A percentile compares a stretch with the other conserved stretches of the same genome.
Conservation (phyloP, 2,329 filamentous ascomycete genomes). For the Claviceps africana region DNA sequence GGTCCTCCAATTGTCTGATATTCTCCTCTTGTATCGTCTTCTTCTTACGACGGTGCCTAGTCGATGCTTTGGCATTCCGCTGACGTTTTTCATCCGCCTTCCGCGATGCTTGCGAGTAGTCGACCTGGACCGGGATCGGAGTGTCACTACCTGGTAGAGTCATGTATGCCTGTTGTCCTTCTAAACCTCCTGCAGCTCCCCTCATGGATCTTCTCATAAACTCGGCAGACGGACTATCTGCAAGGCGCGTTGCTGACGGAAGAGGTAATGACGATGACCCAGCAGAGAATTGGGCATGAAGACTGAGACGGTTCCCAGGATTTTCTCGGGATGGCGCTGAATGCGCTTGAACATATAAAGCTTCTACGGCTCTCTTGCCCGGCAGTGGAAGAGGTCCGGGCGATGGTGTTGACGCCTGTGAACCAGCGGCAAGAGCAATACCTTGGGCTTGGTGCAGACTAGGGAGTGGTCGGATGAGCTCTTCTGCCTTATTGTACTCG, state of each 20-base stretch:
- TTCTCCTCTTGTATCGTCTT: slow-evolving; percentile 72
- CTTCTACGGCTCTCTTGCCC: slow-evolving; percentile 12
- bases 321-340: slow-evolving; percentile 10
- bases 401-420: slow-evolving; percentile 12
- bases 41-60: slow-evolving; percentile 64
- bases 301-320: slow-evolving; percentile 7
- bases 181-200: slow-evolving; percentile 14
- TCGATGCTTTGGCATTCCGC: slow-evolving; percentile 74
- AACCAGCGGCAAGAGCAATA: slow-evolving; percentile 11
- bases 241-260: slow-evolving; percentile 9
- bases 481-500: slow-evolving; percentile 15
- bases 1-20: slow-evolving; percentile 50
- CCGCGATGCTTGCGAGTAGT: slow-evolving; percentile 68
- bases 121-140: slow-evolving; percentile 50
- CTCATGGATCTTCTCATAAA: slow-evolving; percentile 18
- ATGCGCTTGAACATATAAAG: slow-evolving; percentile 13
- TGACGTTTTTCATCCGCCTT: slow-evolving; percentile 75
- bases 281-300: slow-evolving; percentile 12
- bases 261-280: slow-evolving; percentile 10
- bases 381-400: slow-evolving; percentile 25
- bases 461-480: slow-evolving; percentile 12
- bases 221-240: slow-evolving; percentile 15
- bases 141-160: slow-evolving; percentile 23
- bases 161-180: slow-evolving; percentile 26
- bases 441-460: slow-evolving; percentile 13